Percentiles rank a stretch among this genome's conserved stretches.
Conservation (phyloP, 1,284 basidiomycete species). For the Earliella scabrosa region DNA sequence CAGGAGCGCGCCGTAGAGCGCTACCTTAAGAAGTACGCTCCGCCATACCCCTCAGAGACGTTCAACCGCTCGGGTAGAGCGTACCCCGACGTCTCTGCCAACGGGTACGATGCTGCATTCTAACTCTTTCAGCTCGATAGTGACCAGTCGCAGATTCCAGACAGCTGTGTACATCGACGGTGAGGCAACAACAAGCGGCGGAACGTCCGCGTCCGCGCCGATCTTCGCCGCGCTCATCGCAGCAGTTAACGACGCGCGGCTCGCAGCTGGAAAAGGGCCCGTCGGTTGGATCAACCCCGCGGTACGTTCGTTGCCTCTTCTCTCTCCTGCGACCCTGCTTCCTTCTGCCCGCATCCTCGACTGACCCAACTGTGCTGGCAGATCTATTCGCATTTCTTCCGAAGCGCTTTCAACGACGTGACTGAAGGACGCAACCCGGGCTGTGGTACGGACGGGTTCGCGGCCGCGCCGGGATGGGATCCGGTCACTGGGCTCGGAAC, state of each 20-base stretch:
- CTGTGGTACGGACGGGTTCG: constrained; percentile 40
- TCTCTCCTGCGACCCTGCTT: constrained; percentile 36
- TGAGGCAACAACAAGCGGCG: constrained; percentile 22
- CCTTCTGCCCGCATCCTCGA: constrained; percentile 21
- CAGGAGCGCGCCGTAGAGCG: constrained; percentile 25
- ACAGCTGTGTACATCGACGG: constrained; percentile 33
- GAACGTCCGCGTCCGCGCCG: constrained; percentile 15
- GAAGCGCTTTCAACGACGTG: constrained; percentile 44
- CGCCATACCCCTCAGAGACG: neutral
- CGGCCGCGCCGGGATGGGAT: constrained; percentile 41
- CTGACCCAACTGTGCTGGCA: constrained; percentile 10
- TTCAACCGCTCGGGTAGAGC: constrained; percentile 31
- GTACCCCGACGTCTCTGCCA: constrained; percentile 43
- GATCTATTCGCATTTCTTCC: constrained; percentile 34
- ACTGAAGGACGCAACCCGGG: constrained; percentile 44
- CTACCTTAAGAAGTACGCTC: constrained; percentile 14
- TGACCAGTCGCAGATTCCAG: constrained; percentile 30
- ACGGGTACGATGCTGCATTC: constrained; percentile 30
- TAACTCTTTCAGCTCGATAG: neutral
- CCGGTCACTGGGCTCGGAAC: constrained; percentile 36
- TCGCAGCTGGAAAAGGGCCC: constrained; percentile 42
- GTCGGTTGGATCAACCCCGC: constrained; percentile 62
- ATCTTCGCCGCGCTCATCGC: constrained; percentile 52
- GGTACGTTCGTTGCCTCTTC: neutral
- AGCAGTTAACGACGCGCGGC: constrained; percentile 62